These are phyloP conservation scores for Ceratocystis alfenasii DNA, from an alignment of 2,329 filamentous ascomycete genomes.

Conservation along the genomic window DNA sequence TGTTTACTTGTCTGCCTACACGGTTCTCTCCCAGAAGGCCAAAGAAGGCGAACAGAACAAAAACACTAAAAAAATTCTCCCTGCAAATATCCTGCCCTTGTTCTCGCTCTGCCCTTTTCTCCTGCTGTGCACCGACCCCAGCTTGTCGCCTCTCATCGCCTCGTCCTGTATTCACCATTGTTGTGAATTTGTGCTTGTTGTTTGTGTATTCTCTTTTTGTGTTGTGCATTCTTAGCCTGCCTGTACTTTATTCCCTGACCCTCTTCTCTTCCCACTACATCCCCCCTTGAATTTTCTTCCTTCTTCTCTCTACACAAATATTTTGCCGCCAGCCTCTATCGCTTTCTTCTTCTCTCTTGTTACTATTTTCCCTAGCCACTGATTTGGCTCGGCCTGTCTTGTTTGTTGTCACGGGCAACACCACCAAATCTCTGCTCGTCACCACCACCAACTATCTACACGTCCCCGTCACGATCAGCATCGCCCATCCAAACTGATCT, in stretches of 20 bases:
- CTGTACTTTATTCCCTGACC: neutral
- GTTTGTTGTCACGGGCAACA: slow-evolving; percentile 15
- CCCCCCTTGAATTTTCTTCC: slow-evolving; percentile 5
- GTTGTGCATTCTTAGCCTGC: slow-evolving; percentile 16
- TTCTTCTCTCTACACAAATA: neutral
- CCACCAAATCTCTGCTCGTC: neutral
- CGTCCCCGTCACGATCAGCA: neutral
- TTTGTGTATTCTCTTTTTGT: slow-evolving; percentile 13
- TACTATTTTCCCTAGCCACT: slow-evolving; percentile 1
- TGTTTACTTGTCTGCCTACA: too few relatives aligned
- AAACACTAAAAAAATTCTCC: neutral
- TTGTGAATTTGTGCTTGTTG: neutral
- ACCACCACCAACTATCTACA: neutral
- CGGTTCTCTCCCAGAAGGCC: too few relatives aligned
- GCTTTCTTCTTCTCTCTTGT: neutral
- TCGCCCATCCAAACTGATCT: neutral
- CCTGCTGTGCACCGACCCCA: neutral
- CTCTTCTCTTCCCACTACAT: slow-evolving; percentile 14
- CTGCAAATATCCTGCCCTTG: slow-evolving; percentile 1
- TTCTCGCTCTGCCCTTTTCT: neutral
- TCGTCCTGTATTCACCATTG: neutral
- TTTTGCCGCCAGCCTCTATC: neutral
- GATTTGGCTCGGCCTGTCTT: neutral
- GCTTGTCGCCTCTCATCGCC: neutral
- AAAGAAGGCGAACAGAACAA: too few relatives aligned